Percentiles rank a stretch among this genome's conserved stretches.
These are phyloP conservation scores for Penicillium silybi DNA, from an alignment of 495 filamentous ascomycete genomes.

Conservation along the genomic window DNA sequence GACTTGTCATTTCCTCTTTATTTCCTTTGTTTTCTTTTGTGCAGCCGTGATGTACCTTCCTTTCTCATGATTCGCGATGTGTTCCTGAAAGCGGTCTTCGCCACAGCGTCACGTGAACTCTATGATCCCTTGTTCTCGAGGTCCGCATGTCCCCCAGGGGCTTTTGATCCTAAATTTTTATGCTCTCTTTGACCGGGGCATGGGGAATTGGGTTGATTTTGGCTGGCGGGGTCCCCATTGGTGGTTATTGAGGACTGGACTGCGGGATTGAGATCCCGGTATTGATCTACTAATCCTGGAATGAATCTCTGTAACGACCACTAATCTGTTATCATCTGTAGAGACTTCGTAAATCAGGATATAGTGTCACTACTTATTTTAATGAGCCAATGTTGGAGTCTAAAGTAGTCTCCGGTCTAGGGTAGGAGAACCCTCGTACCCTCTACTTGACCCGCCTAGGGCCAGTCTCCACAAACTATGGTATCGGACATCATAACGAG, in stretches of 20 bases:
- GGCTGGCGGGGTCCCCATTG: background rate
- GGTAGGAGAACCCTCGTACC: too few species aligned
- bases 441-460: too few species aligned
- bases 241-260: background rate
- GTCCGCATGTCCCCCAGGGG: constrained; percentile 4
- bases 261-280: constrained; percentile 12
- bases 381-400: too few species aligned
- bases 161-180: background rate
- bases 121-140: constrained; percentile 23
- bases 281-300: constrained; percentile 27
- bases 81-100: constrained; percentile 35
- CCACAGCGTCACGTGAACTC: constrained; percentile 30
- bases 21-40: constrained; percentile 29
- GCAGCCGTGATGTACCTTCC: constrained; percentile 13
- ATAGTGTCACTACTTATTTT: too few species aligned
- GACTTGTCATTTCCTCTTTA: constrained; percentile 4
- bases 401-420: too few species aligned
- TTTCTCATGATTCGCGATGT: constrained; percentile 29
- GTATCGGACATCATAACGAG: too few species aligned
- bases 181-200: constrained; percentile 2
- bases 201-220: background rate
- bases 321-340: background rate
- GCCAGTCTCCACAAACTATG: too few species aligned
- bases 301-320: constrained; percentile 21
- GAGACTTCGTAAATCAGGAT: too few species aligned